phyloP scores from a whole-genome alignment of 2,329 filamentous ascomycete species.

The Gliomastix tumulicola region DNA sequence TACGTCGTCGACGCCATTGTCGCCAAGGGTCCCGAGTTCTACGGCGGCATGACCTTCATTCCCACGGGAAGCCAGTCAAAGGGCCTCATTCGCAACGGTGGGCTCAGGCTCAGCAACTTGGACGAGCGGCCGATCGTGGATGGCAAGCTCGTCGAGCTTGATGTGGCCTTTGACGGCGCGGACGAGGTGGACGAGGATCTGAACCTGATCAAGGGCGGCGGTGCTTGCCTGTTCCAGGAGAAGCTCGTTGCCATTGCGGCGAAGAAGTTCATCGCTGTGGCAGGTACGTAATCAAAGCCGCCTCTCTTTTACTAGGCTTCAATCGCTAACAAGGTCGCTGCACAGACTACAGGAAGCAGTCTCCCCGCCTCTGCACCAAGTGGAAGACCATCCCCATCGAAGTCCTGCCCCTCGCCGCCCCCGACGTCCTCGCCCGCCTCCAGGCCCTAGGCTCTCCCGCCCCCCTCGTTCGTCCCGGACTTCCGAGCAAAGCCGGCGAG shows the following conservation, averaged over 20 bases:
- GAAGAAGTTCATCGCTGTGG: conserved; percentile 81
- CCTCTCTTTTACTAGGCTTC: not conserved
- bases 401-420: conserved; percentile 77
- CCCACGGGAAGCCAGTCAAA: conserved; percentile 90
- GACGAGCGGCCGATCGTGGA: conserved; percentile 56
- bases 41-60: conserved; percentile 69
- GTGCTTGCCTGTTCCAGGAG: conserved; percentile 96
- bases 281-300: conserved; percentile 47
- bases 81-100: conserved; percentile 74
- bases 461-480: conserved; percentile 65
- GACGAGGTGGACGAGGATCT: conserved; percentile 93
- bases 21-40: conserved; percentile 46
- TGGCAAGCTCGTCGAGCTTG: conserved; percentile 48
- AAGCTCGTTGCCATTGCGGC: conserved; percentile 86
- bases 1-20: conserved; percentile 80
- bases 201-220: conserved; percentile 96
- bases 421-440: conserved; percentile 68
- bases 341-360: conserved; percentile 83
- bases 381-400: conserved; percentile 93
- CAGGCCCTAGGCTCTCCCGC: conserved; percentile 63
- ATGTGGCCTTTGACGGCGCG: conserved; percentile 92
- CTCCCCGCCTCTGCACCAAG: conserved; percentile 61
- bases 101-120: conserved; percentile 70
- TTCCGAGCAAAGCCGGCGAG: conserved; percentile 73
- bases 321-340: conserved; percentile 4